Evolutionary conservation across 176 grass and related monocot genomes (phyloP).

Genomic region (Tuctoria greenei): DNA sequence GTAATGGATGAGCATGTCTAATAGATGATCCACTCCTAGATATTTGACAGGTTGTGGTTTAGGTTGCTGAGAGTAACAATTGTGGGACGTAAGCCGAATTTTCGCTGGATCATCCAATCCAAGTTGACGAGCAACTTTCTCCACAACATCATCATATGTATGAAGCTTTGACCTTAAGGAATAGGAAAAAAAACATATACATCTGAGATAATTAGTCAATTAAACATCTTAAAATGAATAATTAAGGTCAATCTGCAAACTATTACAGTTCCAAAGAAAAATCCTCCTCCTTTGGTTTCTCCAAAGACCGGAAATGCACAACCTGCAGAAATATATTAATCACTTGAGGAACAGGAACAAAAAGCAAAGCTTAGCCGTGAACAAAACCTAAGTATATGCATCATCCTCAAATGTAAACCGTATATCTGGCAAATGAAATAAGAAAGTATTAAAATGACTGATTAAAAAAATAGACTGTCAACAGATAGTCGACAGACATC

Average conservation of each 20-base stretch:
- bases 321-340: conserved; percentile 47
- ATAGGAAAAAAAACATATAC: conserved; percentile 18
- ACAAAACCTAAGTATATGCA: not conserved
- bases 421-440: conserved; percentile 23
- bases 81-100: conserved; percentile 90
- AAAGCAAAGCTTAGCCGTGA: not conserved
- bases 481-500: not conserved
- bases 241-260: conserved; percentile 9
- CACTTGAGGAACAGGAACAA: not conserved
- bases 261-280: conserved; percentile 85
- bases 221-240: conserved; percentile 34
- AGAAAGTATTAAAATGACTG: conserved; percentile 1
- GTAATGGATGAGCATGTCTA: conserved; percentile 93
- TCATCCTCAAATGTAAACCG: conserved; percentile 4
- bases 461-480: not conserved
- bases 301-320: conserved; percentile 75
- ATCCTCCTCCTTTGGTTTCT: conserved; percentile 90
- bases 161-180: conserved; percentile 78
- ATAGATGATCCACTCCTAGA: conserved; percentile 74
- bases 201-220: conserved; percentile 19
- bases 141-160: conserved; percentile 90
- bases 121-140: conserved; percentile 68
- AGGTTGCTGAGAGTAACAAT: conserved; percentile 95
- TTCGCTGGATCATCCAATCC: conserved; percentile 81
- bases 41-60: conserved; percentile 91